Evolutionary conservation across 495 filamentous ascomycete species (phyloP), one percentile per base, ranked within the genome.

Genomic region (Tetracladium marchalianum): DNA sequence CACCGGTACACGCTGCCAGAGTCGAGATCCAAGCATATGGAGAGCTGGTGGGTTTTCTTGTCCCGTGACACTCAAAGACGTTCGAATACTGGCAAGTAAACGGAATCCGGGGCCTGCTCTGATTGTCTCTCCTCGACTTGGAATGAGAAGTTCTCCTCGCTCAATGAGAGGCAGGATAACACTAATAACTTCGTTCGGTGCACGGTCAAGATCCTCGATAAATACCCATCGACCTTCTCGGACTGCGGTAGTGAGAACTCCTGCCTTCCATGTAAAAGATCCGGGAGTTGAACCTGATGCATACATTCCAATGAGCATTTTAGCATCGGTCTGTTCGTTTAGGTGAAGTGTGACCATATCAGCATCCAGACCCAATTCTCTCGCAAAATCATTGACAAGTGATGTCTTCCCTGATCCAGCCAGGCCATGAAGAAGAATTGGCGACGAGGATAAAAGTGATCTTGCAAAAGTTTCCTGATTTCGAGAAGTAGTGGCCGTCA

Each of bases 291-390:
- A 82, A 22, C 71, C 71, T n/a, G 87, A 88, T 7, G 89, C 81
- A 62, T 99, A 96, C 68, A 95, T 77, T 11, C 93, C 93, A 52
- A 97, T 75, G 34, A 99, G 76, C 62, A 92, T 81, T 57, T 96
- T 99, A 0, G 88, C 88, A 66, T 99, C 93, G 0, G 85, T 95
- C 63, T 99, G 93, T 62, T 96, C 93, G 56, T 96, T 96, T 24
- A 99, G 71, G 59, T 97, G 88, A 31, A 99, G 72, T 8, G 89
- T 95, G 31, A 97, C 78, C 77, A 97, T 82, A 35, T 78, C 76
- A 18, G 75, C 68, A 6, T 81, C 72, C 50, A 84, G 83, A 18
- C 82, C 82, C 49, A 95, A 75, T 35, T 77, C 76, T 50, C 71
- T 72, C 16, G 93, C 89, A 50, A 90, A 72, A 51, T 95, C 83